Evolutionary conservation across 116 monocot species (phyloP).

Genomic region (Thalassia testudinum): DNA sequence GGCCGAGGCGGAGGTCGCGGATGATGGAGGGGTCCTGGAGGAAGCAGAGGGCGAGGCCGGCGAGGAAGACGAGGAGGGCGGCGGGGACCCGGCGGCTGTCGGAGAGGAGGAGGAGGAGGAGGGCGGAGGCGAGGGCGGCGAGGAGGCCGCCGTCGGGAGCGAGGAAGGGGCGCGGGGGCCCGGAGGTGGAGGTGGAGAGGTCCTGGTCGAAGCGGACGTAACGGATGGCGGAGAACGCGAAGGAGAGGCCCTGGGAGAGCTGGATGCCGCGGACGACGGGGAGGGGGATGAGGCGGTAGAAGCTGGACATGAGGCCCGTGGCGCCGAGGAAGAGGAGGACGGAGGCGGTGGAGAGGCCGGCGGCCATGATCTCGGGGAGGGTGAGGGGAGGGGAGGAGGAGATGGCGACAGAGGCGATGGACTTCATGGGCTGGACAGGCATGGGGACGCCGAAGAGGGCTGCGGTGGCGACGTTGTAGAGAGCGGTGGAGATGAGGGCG

Average conservation of each 20-base stretch:
- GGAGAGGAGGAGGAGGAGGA: slow-evolving; percentile 39
- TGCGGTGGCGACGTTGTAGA: slow-evolving; percentile 78
- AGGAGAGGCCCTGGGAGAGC: slow-evolving; percentile 79
- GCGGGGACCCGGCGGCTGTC: slow-evolving; percentile 7
- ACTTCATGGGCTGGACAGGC: slow-evolving; percentile 98
- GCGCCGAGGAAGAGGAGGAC: slow-evolving; percentile 46
- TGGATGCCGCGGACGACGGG: slow-evolving; percentile 91
- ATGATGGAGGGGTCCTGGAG: slow-evolving; percentile 21
- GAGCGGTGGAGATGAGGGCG: slow-evolving; percentile 81
- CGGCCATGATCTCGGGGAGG: slow-evolving; percentile 91
- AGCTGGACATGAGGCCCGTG: slow-evolving; percentile 57
- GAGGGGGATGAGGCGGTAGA: slow-evolving; percentile 63
- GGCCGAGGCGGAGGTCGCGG: slow-evolving; percentile 39
- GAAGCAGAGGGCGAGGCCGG: slow-evolving; percentile 44
- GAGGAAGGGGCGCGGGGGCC: slow-evolving; percentile 32
- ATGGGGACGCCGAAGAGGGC: slow-evolving; percentile 80
- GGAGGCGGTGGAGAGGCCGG: slow-evolving; percentile 63
- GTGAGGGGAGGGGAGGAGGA: slow-evolving; percentile 30
- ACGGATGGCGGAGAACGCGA: slow-evolving; percentile 73
- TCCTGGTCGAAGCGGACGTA: slow-evolving; percentile 63
- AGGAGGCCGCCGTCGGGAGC: slow-evolving; percentile 72
- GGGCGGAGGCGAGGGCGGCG: slow-evolving; percentile 34
- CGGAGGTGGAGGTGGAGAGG: slow-evolving; percentile 27
- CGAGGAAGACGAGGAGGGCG: slow-evolving; percentile 51
- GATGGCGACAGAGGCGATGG: slow-evolving; percentile 91